Evolutionary conservation across 345 rosid species (phyloP).

Genomic region (Anastatica hierochuntica): DNA sequence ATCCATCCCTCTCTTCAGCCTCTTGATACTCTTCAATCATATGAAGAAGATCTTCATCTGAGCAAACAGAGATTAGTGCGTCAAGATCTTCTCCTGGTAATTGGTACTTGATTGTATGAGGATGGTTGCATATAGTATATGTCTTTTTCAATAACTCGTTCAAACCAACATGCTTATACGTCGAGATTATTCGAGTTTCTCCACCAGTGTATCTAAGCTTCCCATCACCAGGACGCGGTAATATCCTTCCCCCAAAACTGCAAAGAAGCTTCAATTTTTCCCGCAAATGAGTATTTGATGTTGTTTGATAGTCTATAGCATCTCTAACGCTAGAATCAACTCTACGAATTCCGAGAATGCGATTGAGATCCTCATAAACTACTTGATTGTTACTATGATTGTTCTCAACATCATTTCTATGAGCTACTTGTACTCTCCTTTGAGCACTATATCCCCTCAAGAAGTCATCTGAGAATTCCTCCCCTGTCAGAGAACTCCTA

Average conservation of each 20-base stretch:
- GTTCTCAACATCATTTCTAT: background rate
- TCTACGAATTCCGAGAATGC: slow-evolving; percentile 18
- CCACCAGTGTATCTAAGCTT: slow-evolving; percentile 74
- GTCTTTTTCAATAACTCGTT: slow-evolving; percentile 50
- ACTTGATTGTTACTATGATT: slow-evolving; percentile 15
- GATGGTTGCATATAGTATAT: slow-evolving; percentile 38
- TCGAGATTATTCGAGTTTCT: slow-evolving; percentile 58
- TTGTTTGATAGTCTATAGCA: slow-evolving; percentile 6
- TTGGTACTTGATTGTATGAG: slow-evolving; percentile 64
- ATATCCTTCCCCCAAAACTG: slow-evolving; percentile 61
- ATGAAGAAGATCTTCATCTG: slow-evolving; percentile 60
- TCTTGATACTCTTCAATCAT: slow-evolving; percentile 62
- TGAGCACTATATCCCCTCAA: slow-evolving; percentile 28
- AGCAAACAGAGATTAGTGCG: slow-evolving; percentile 59
- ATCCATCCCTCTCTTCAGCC: slow-evolving; percentile 38
- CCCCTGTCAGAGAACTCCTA: slow-evolving; percentile 51
- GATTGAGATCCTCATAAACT: slow-evolving; percentile 26
- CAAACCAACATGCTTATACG: slow-evolving; percentile 34
- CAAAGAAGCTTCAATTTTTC: slow-evolving; percentile 58
- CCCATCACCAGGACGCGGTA: slow-evolving; percentile 60
- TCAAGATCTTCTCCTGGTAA: slow-evolving; percentile 81
- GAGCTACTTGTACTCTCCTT: slow-evolving; percentile 19
- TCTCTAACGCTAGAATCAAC: slow-evolving; percentile 23
- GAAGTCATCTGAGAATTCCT: slow-evolving; percentile 34
- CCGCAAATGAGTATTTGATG: slow-evolving; percentile 11